A percentile compares a stretch with the other conserved stretches of the same genome.
phyloP scores from a whole-genome alignment of 768 basidiomycete species.

The Tulasnella sp. region DNA sequence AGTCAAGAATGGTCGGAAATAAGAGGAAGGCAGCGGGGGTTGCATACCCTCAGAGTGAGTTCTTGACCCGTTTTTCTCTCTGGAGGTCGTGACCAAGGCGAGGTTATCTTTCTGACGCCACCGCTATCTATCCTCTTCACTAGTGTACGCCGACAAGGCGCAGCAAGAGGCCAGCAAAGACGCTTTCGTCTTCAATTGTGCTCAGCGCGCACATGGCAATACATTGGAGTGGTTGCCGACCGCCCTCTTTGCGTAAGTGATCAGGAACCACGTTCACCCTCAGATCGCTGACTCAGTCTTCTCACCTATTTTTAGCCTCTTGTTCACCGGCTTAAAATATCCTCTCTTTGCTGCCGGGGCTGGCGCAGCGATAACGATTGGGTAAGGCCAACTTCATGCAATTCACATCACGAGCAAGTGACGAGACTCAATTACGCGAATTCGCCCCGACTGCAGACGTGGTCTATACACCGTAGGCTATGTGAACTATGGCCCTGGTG shows the following conservation, averaged over 20 bases:
- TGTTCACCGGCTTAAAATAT: conserved; percentile 31
- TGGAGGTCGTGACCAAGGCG: too few species aligned
- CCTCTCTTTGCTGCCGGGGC: conserved; percentile 23
- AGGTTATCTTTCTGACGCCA: background rate
- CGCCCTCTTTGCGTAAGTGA: conserved; percentile 12
- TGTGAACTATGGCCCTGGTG: conserved; percentile 3
- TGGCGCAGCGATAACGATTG: background rate
- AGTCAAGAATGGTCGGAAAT: background rate
- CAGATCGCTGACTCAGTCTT: too few species aligned
- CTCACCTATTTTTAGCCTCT: background rate
- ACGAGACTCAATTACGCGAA: background rate
- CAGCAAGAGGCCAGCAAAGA: conserved; percentile 18
- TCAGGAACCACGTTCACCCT: too few species aligned
- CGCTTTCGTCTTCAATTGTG: conserved; percentile 28
- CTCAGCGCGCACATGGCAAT: conserved; percentile 29
- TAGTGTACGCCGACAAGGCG: conserved; percentile 29
- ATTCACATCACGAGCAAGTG: too few species aligned
- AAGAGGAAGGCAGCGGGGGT: conserved; percentile 21
- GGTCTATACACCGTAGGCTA: conserved; percentile 28
- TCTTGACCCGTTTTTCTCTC: too few species aligned
- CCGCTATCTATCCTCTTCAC: background rate
- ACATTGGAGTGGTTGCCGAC: conserved; percentile 22
- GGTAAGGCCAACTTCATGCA: background rate
- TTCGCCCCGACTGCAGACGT: conserved; percentile 4
- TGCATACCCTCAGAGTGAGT: conserved; percentile 26